These are phyloP conservation scores for Aspergillus sp. DNA, from an alignment of 2,329 filamentous ascomycete genomes.

Conservation along the genomic window DNA sequence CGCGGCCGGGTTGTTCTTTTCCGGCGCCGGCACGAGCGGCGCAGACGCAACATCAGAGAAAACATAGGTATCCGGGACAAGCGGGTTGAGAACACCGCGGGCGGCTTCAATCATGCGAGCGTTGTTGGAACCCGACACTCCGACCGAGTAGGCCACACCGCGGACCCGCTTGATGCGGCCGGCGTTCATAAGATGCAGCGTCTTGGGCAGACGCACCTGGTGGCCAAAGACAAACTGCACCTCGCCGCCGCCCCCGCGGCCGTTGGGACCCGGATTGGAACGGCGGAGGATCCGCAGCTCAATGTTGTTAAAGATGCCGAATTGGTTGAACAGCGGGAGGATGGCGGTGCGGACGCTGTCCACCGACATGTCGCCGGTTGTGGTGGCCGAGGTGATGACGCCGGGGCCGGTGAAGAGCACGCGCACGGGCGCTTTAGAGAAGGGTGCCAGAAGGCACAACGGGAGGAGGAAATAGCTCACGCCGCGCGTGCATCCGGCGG, in stretches of 20 bases:
- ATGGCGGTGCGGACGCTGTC: conserved; percentile 93
- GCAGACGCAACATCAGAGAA: conserved; percentile 67
- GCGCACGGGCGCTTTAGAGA: conserved; percentile 87
- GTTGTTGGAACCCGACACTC: conserved; percentile 90
- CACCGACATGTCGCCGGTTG: conserved; percentile 81
- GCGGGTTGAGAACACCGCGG: conserved; percentile 78
- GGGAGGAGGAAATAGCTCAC: conserved; percentile 90
- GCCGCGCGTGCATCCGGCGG: conserved; percentile 73
- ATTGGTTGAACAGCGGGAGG: conserved; percentile 82
- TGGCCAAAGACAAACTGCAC: conserved; percentile 94
- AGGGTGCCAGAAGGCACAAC: conserved; percentile 85
- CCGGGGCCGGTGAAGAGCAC: conserved; percentile 86
- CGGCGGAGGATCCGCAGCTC: conserved; percentile 79
- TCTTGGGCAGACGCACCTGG: conserved; percentile 91
- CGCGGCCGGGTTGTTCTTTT: conserved; percentile 60
- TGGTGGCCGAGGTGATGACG: conserved; percentile 85
- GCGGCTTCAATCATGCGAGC: conserved; percentile 91
- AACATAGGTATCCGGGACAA: conserved; percentile 87
- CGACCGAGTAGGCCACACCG: conserved; percentile 90
- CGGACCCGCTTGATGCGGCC: conserved; percentile 85
- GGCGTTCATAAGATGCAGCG: conserved; percentile 79
- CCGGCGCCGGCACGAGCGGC: conserved; percentile 64
- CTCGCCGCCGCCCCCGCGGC: conserved; percentile 79
- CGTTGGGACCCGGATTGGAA: conserved; percentile 73
- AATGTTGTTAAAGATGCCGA: conserved; percentile 83